Base-by-base conservation (phyloP, 2,329 filamentous ascomycete genomes). In the Ophiostoma australiae region DNA sequence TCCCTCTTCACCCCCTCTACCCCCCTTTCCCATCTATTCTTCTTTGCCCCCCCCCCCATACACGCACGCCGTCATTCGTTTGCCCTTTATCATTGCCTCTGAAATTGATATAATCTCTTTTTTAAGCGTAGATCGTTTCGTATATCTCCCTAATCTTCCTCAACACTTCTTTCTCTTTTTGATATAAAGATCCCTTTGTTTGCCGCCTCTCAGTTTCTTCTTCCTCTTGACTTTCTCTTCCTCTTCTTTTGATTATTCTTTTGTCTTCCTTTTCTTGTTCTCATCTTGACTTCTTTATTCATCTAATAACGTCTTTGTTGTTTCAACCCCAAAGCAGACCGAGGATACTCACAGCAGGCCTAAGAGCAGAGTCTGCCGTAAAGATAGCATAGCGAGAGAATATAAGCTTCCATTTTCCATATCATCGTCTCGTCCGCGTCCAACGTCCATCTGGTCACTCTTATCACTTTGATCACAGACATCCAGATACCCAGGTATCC, bases 301-400 rank as follows among this genome's bases (percentile, higher is more conserved):
- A 3, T 48, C 15, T 48, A 5, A 23, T 58, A 10, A 11, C 1
- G 44, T 48, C 52, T 58, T 58, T 17, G 10, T 58, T 27, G 23
- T 58, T 58, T 6, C 44, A 48, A 48, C 31, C 55, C 11, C 6
- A 27, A 61, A 61, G 13, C 55, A 61, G 55, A 27, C 55, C 13
- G 27, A 61, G 11, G 27, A 33, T 3, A 63, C n/a, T 17, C 27
- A 33, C 17, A 33, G 58, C 52, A 58, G 52, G 13, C 17, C 6
- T 8, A 58, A 58, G n/a, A 35, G 10, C 10, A 66, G 17, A 48
- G 44, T 20, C 44, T 48, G 44, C 37, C 37, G 31, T 72, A 69
- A 35, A 61, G 58, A 70, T 72, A 73, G 70, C 70, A 73, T 73
- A 73, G 73, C 72, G 58, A 69, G 41, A 72, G 61, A 73, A 73